Conservation (phyloP, 331 rosid genomes). For the Telfairia occidentalis region DNA sequence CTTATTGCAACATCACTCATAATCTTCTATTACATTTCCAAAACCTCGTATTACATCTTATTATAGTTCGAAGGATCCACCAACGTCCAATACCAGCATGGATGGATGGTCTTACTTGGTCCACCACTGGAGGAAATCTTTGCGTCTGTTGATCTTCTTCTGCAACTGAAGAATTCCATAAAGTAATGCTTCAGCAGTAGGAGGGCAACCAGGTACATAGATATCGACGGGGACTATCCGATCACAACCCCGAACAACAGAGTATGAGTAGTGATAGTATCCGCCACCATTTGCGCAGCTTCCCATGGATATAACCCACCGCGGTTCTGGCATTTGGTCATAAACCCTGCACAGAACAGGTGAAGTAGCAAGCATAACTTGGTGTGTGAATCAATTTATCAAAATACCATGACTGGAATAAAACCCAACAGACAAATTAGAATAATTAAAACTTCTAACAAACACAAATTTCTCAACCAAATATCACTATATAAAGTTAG, state of each 20-base stretch:
- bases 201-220: slow-evolving; percentile 96
- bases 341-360: slow-evolving; percentile 58
- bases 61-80: slow-evolving; percentile 23
- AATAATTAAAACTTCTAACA: background rate
- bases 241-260: slow-evolving; percentile 93
- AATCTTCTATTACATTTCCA: slow-evolving; percentile 1
- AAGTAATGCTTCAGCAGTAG: slow-evolving; percentile 88
- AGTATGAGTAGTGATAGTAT: slow-evolving; percentile 91
- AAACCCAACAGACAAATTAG: background rate
- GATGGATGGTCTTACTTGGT: slow-evolving; percentile 46
- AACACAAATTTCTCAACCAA: background rate
- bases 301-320: slow-evolving; percentile 99
- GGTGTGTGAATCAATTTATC: background rate
- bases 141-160: slow-evolving; percentile 96
- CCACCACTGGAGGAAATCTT: slow-evolving; percentile 96
- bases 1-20: slow-evolving; percentile 9
- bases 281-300: slow-evolving; percentile 99
- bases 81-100: slow-evolving; percentile 14
- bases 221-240: slow-evolving; percentile 93
- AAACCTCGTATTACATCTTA: slow-evolving; percentile 19
- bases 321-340: slow-evolving; percentile 99
- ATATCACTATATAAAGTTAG: background rate
- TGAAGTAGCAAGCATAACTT: background rate
- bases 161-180: slow-evolving; percentile 96
- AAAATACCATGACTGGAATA: background rate